Evolutionary conservation across 179 eudicot species (phyloP).

Genomic region (Beta lomatogona): DNA sequence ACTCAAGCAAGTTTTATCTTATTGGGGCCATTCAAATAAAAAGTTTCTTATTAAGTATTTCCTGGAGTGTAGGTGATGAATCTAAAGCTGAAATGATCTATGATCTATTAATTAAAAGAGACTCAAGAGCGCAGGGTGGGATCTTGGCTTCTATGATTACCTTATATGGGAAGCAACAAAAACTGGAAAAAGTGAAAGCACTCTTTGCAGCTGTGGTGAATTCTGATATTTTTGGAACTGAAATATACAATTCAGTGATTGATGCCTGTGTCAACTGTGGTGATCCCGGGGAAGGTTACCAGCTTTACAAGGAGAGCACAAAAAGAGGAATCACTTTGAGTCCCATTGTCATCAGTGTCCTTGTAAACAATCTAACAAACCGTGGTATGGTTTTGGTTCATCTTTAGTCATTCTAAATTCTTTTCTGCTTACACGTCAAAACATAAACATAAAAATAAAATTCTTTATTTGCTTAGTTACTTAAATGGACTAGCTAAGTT

Average conservation of each 20-base stretch:
- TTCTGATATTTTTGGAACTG: slow-evolving; percentile 36
- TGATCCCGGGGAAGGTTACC: slow-evolving; percentile 56
- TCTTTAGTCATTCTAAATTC: background rate
- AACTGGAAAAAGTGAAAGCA: slow-evolving; percentile 46
- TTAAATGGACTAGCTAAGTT: too few species aligned
- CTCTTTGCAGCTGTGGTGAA: slow-evolving; percentile 43
- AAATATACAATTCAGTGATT: slow-evolving; percentile 54
- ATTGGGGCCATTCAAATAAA: too few species aligned
- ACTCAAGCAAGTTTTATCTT: background rate
- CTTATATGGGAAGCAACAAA: slow-evolving; percentile 61
- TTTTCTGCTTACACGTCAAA: too few species aligned
- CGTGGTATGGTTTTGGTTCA: slow-evolving; percentile 45
- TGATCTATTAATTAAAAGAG: slow-evolving; percentile 53
- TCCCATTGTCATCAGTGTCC: slow-evolving; percentile 69
- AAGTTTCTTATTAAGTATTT: background rate
- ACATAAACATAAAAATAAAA: too few species aligned
- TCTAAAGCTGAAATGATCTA: slow-evolving; percentile 53
- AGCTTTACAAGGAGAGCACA: slow-evolving; percentile 52
- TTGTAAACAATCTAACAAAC: slow-evolving; percentile 63
- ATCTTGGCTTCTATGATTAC: slow-evolving; percentile 62
- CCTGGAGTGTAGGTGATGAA: slow-evolving; percentile 46
- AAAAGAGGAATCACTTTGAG: slow-evolving; percentile 48
- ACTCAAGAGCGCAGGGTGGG: slow-evolving; percentile 44
- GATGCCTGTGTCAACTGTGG: slow-evolving; percentile 57
- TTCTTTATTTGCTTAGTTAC: background rate